A percentile compares a stretch with the other conserved stretches of the same genome.
phyloP scores from a whole-genome alignment of 1,284 basidiomycete genomes.

The Cryptococcus sp. region DNA sequence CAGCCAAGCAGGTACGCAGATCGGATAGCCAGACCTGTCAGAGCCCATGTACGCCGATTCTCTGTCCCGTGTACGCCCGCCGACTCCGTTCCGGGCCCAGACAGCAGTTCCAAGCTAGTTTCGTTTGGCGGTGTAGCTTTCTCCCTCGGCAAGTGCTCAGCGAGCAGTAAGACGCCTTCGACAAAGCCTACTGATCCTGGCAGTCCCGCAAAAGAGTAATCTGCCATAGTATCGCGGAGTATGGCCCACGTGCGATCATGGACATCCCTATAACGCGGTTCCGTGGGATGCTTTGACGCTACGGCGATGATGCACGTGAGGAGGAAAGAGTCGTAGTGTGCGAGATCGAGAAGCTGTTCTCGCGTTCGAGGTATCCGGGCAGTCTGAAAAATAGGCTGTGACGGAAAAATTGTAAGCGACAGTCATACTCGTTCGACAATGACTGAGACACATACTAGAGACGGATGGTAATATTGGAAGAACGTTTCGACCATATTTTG shows the following conservation, averaged over 20 bases:
- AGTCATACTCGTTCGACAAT: background rate
- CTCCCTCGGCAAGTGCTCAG: slow-evolving; percentile 48
- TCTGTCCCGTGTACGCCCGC: slow-evolving; percentile 48
- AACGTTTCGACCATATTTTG: slow-evolving; percentile 45
- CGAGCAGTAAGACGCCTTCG: slow-evolving; percentile 53
- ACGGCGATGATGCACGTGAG: slow-evolving; percentile 51
- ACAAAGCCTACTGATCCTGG: slow-evolving; percentile 53
- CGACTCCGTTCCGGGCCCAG: slow-evolving; percentile 23
- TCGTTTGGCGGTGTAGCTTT: slow-evolving; percentile 9
- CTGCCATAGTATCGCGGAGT: slow-evolving; percentile 44
- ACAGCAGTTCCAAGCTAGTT: slow-evolving; percentile 26
- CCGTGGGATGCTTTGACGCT: slow-evolving; percentile 47
- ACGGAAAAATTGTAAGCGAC: slow-evolving; percentile 1
- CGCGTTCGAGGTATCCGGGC: slow-evolving; percentile 48
- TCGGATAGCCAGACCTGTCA: slow-evolving; percentile 53
- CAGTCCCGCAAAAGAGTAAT: slow-evolving; percentile 50
- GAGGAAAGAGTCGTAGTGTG: slow-evolving; percentile 50
- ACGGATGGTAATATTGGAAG: slow-evolving; percentile 50
- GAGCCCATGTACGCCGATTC: slow-evolving; percentile 53
- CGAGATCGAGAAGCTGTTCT: slow-evolving; percentile 44
- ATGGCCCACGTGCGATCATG: slow-evolving; percentile 44
- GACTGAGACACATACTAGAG: slow-evolving; percentile 40
- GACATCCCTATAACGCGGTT: slow-evolving; percentile 32
- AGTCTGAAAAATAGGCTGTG: slow-evolving; percentile 51
- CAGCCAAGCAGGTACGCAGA: slow-evolving; percentile 50